A percentile compares a stretch with the other conserved stretches of the same genome.
These are phyloP conservation scores for Luffa acutangula DNA, from an alignment of 306 rosid species.

Conservation along the genomic window DNA sequence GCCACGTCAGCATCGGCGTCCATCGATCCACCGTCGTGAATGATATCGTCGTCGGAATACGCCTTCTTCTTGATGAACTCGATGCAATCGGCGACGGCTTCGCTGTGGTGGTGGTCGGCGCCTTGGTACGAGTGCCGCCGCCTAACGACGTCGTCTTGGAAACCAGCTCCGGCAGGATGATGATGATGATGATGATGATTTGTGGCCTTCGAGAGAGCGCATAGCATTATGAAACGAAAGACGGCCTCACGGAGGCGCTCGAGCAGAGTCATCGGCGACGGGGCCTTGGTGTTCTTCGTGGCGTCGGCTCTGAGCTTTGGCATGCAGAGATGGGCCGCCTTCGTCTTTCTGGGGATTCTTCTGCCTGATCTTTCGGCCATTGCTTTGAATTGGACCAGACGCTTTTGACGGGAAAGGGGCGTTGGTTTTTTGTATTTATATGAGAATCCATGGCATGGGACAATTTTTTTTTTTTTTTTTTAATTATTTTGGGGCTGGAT, in stretches of 20 bases:
- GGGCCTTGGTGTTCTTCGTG: conserved; percentile 26
- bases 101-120: conserved; percentile 53
- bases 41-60: conserved; percentile 9
- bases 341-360: conserved; percentile 19
- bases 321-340: conserved; percentile 42
- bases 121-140: conserved; percentile 14
- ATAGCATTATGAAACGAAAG: conserved; percentile 67
- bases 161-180: background rate
- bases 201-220: conserved; percentile 57
- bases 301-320: conserved; percentile 38
- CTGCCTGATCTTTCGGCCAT: background rate
- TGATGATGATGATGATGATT: background rate
- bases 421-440: background rate
- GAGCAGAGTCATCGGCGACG: conserved; percentile 48
- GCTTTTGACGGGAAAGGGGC: background rate
- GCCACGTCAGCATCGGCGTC: conserved; percentile 2
- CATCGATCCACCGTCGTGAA: conserved; percentile 3
- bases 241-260: conserved; percentile 86
- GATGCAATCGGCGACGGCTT: conserved; percentile 88
- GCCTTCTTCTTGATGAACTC: conserved; percentile 80
- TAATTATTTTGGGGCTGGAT: background rate
- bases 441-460: conserved; percentile 20
- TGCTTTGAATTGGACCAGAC: background rate
- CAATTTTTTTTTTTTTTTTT: background rate
- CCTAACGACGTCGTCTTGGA: background rate